Evolutionary conservation across 2,329 filamentous ascomycete species (phyloP).

Genomic region (Colletotrichum lentis): DNA sequence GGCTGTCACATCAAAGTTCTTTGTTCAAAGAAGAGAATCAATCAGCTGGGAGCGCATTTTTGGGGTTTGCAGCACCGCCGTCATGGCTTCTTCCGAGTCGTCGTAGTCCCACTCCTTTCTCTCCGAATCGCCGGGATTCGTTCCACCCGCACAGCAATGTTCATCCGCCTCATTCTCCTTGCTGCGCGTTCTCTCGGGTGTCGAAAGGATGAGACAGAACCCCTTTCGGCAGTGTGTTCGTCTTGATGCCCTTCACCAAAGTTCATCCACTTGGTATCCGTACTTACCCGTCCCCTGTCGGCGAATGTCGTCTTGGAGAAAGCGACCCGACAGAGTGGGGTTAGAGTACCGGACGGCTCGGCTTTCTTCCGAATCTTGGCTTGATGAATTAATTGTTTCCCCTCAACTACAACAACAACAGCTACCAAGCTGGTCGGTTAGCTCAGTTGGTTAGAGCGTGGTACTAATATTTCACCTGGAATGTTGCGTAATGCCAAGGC

Average conservation of each 20-base stretch:
- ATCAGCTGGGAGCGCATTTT: neutral
- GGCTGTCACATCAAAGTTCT: slow-evolving; percentile 4
- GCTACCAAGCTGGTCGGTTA: slow-evolving; percentile 9
- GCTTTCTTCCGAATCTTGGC: neutral
- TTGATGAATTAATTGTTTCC: neutral
- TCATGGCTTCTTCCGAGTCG: neutral
- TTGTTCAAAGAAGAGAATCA: neutral
- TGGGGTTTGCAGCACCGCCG: neutral
- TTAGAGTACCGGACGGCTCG: neutral
- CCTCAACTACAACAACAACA: neutral
- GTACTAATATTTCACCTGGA: slow-evolving; percentile 14
- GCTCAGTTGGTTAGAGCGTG: slow-evolving; percentile 22
- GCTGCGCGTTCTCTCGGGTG: neutral
- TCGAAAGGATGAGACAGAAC: too few species aligned
- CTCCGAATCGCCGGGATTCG: too few species aligned
- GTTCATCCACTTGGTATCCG: too few species aligned
- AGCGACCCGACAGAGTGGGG: neutral
- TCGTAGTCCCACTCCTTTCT: neutral
- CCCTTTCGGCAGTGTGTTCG: too few species aligned
- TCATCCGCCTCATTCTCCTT: neutral
- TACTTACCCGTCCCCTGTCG: too few species aligned
- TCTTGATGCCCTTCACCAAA: neutral
- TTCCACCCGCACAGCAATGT: neutral
- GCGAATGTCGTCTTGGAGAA: too few species aligned
- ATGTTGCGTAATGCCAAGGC: slow-evolving; percentile 16